Percentiles rank a stretch among this genome's conserved stretches.
phyloP scores from a whole-genome alignment of 108 stramenopile species.

The Conticribra guillardii region DNA sequence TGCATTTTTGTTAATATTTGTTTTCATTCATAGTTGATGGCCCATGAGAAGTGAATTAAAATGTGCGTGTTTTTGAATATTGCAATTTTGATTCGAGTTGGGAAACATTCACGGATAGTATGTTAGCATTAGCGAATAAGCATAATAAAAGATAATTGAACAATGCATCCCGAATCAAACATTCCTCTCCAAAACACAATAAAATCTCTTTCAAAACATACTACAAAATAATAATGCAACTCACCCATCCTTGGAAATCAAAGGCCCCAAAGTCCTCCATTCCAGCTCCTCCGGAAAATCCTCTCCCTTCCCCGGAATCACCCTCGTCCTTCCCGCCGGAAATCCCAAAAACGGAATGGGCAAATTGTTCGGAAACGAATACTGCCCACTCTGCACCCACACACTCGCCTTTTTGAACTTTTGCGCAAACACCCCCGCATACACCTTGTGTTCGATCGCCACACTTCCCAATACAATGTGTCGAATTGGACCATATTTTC shows the following conservation, averaged over 20 bases:
- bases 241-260: conserved; percentile 85
- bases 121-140: too few species aligned
- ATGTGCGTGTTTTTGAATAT: too few species aligned
- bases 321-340: conserved; percentile 63
- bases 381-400: conserved; percentile 89
- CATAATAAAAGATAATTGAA: too few species aligned
- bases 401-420: conserved; percentile 83
- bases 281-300: conserved; percentile 81
- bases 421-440: conserved; percentile 90
- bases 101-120: too few species aligned
- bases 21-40: too few species aligned
- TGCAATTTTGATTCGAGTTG: too few species aligned
- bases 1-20: too few species aligned
- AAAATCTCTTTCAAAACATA: too few species aligned
- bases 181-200: not conserved
- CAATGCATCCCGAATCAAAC: not conserved
- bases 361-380: conserved; percentile 80
- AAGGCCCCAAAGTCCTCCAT: conserved; percentile 79
- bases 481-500: conserved; percentile 77
- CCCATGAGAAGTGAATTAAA: too few species aligned
- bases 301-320: conserved; percentile 50
- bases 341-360: conserved; percentile 83
- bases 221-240: not conserved
- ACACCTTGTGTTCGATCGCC: conserved; percentile 95
- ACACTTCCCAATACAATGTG: conserved; percentile 92